Evolutionary conservation across 140 eudicot species (phyloP).

Genomic region (Oenanthe javanica): DNA sequence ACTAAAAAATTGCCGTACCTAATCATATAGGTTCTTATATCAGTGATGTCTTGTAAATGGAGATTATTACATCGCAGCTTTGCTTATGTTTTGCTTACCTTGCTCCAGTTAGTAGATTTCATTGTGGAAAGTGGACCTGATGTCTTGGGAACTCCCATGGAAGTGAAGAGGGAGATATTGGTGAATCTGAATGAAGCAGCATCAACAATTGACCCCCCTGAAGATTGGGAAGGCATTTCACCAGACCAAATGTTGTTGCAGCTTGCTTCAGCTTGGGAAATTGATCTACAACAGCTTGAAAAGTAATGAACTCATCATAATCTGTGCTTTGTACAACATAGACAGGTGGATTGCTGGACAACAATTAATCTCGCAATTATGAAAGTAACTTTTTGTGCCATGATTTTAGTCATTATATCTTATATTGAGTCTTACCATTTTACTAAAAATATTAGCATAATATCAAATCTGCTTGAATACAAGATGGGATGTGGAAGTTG

Average conservation of each 20-base stretch:
- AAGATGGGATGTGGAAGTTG: no score
- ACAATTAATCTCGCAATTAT: background rate
- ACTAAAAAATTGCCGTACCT: background rate
- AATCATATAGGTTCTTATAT: background rate
- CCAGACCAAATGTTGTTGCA: constrained; percentile 87
- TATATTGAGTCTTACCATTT: background rate
- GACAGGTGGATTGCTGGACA: background rate
- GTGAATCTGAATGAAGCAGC: constrained; percentile 66
- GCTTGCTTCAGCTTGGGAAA: constrained; percentile 83
- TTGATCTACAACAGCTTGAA: constrained; percentile 66
- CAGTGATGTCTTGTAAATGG: background rate
- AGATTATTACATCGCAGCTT: background rate
- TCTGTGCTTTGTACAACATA: background rate
- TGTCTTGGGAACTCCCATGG: constrained; percentile 54
- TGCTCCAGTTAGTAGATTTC: constrained; percentile 56
- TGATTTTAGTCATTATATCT: background rate
- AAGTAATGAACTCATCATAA: constrained; percentile 20
- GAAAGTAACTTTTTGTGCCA: background rate
- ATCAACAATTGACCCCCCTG: constrained; percentile 63
- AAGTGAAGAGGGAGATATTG: constrained; percentile 64
- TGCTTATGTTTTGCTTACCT: background rate
- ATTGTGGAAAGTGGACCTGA: constrained; percentile 67
- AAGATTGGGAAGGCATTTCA: constrained; percentile 90
- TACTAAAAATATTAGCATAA: background rate
- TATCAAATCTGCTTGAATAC: background rate